Conservation (phyloP, 2,329 filamentous ascomycete species). For the Didymella pinodella region DNA sequence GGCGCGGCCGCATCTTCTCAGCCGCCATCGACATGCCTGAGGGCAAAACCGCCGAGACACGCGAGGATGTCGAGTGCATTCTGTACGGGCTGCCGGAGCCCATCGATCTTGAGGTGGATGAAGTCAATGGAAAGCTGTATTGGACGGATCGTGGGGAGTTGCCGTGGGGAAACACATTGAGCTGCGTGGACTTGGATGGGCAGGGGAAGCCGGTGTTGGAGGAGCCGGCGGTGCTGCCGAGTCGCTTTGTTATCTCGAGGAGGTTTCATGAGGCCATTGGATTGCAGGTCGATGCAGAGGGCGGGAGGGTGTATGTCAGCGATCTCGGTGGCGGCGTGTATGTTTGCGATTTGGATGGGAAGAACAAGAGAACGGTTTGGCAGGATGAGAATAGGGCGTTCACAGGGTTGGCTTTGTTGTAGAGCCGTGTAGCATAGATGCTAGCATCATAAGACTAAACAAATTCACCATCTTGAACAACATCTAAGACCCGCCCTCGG, state of each 20-base stretch:
- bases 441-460: background rate
- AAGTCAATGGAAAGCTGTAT: constrained; percentile 57
- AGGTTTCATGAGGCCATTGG: constrained; percentile 38
- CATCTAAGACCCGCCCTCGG: background rate
- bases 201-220: constrained; percentile 44
- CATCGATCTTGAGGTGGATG: constrained; percentile 66
- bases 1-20: constrained; percentile 61
- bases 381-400: constrained; percentile 19
- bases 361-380: constrained; percentile 25
- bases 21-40: constrained; percentile 57
- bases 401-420: constrained; percentile 23
- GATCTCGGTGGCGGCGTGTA: constrained; percentile 33
- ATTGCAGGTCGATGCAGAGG: constrained; percentile 23
- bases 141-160: constrained; percentile 69
- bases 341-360: constrained; percentile 23
- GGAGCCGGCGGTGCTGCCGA: constrained; percentile 2
- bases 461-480: too few species aligned
- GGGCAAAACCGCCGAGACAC: constrained; percentile 13
- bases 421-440: background rate
- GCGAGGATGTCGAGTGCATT: constrained; percentile 42
- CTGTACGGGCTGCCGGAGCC: constrained; percentile 44
- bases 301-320: constrained; percentile 22
- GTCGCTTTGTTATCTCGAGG: constrained; percentile 21
- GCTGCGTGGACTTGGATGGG: constrained; percentile 43
- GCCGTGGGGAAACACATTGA: constrained; percentile 63